Evolutionary conservation across 257 asterid genomes (phyloP), one percentile per base, ranked within the genome.

Genomic region (Oldenlandia corymbosa): DNA sequence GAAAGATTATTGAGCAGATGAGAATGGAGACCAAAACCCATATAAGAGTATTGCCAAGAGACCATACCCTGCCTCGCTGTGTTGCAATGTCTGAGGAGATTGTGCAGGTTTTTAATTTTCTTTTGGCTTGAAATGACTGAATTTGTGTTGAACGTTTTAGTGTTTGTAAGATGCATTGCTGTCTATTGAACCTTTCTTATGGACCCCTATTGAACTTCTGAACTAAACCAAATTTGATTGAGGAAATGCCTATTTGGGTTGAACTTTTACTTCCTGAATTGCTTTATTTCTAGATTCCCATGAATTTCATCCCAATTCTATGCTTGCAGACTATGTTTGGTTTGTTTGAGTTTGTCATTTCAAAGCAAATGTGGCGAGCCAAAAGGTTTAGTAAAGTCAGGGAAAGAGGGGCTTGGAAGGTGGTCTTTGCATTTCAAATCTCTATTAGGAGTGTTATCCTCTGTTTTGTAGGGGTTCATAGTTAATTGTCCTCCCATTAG

Each of bases 1-100:
- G 99, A 73, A 87, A 84, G 87, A 89, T 92, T 65, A 92, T 92
- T 63, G 96, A 92, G 88, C 95, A 85, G 73, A 92, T 89, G 95
- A 87, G 89, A 84, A 80, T 71, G 32, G 94, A 89, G 73, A 92
- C 99, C 54, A 89, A 82, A 77, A 89, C 97, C 2, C 97, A 89
- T 76, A 89, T 92, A 63, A 85, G 95, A 81, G 72, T 92, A 80
- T 80, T 92, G 73, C 96, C 97, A 0, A 81, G 96, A 68, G 93
- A 89, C 68, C 84, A 81, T 56, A 85, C 79, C 8, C 75, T 85
- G 67, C 99, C 99, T 1, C 93, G 94, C 4, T 87, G 99, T 72
- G 88, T 89, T 69, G 76, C 88, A 2, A 87, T 85, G 88, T 79
- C 94, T 0, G 99, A 92, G 82, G 99, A 92, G 87, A 92, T 89